These are phyloP conservation scores for Pseudogymnoascus pannorum DNA, from an alignment of 2,329 filamentous ascomycete genomes.

Conservation along the genomic window DNA sequence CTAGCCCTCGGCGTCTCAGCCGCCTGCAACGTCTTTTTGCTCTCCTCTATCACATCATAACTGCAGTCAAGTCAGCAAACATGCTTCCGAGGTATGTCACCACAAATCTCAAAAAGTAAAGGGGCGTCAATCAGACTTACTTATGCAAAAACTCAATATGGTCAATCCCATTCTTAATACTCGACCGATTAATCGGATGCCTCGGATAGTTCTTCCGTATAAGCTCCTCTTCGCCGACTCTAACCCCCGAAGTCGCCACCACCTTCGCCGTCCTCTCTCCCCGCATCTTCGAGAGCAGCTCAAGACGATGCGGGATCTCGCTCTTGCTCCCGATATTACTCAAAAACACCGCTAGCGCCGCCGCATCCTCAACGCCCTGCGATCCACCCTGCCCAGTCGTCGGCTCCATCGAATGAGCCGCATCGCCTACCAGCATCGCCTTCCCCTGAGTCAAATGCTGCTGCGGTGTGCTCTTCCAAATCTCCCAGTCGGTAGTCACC, in stretches of 20 bases:
- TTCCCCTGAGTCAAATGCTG: constrained; percentile 19
- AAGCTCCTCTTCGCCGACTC: constrained; percentile 8
- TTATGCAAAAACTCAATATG: constrained; percentile 11
- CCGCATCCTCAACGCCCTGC: constrained; percentile 31
- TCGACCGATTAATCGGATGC: background rate
- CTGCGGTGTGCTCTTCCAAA: background rate
- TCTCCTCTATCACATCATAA: constrained; percentile 15
- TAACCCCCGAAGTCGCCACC: constrained; percentile 7
- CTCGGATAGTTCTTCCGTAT: background rate
- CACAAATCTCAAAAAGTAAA: background rate
- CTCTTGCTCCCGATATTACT: background rate
- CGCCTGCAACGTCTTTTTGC: constrained; percentile 7
- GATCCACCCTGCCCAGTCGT: constrained; percentile 30
- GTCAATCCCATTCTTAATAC: constrained; percentile 11
- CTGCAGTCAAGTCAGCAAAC: background rate
- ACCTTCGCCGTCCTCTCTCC: constrained; percentile 2
- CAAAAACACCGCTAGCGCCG: constrained; percentile 24
- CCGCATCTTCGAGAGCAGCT: constrained; percentile 2
- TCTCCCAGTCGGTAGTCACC: background rate
- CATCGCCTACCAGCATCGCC: constrained; percentile 31
- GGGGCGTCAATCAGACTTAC: background rate
- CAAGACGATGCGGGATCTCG: constrained; percentile 21
- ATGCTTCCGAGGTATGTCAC: background rate
- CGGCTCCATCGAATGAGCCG: constrained; percentile 32
- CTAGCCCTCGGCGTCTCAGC: constrained; percentile 9